Conservation (phyloP, 805 yeast species). For the Gaillardinia entomophila region DNA sequence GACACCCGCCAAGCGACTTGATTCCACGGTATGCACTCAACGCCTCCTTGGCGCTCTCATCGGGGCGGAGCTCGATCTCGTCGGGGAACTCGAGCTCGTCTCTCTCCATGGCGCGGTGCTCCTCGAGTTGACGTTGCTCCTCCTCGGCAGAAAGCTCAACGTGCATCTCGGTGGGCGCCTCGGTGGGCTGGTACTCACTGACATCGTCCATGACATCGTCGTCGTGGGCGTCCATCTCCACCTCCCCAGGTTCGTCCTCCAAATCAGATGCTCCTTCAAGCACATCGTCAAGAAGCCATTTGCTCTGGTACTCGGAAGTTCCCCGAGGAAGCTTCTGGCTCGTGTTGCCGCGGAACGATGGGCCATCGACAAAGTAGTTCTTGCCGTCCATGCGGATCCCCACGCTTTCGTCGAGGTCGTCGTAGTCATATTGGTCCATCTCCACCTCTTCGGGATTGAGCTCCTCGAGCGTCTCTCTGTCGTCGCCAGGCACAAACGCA, state of each 20-base stretch:
- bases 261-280: slow-evolving; percentile 36
- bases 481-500: slow-evolving; percentile 24
- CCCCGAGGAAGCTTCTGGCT: slow-evolving; percentile 56
- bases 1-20: slow-evolving; percentile 69
- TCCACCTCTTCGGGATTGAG: slow-evolving; percentile 48
- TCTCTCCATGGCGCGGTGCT: slow-evolving; percentile 61
- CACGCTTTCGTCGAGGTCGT: slow-evolving; percentile 14
- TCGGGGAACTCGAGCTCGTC: slow-evolving; percentile 95
- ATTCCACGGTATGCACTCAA: slow-evolving; percentile 80
- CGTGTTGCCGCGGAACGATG: slow-evolving; percentile 6
- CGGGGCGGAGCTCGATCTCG: slow-evolving; percentile 81
- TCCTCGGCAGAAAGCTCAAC: slow-evolving; percentile 77
- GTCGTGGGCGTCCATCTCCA: slow-evolving; percentile 27
- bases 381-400: slow-evolving; percentile 58
- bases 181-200: slow-evolving; percentile 39
- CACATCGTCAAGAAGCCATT: slow-evolving; percentile 64
- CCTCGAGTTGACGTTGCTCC: slow-evolving; percentile 69
- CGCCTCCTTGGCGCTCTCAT: slow-evolving; percentile 68
- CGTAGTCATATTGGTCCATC: slow-evolving; percentile 14
- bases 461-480: slow-evolving; percentile 56
- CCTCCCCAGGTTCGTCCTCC: slow-evolving; percentile 39
- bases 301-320: slow-evolving; percentile 69
- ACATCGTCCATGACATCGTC: slow-evolving; percentile 33
- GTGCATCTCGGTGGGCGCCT: slow-evolving; percentile 49
- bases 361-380: slow-evolving; percentile 36